phyloP scores from a whole-genome alignment of 345 rosid genomes.

The Turritis glabra region DNA sequence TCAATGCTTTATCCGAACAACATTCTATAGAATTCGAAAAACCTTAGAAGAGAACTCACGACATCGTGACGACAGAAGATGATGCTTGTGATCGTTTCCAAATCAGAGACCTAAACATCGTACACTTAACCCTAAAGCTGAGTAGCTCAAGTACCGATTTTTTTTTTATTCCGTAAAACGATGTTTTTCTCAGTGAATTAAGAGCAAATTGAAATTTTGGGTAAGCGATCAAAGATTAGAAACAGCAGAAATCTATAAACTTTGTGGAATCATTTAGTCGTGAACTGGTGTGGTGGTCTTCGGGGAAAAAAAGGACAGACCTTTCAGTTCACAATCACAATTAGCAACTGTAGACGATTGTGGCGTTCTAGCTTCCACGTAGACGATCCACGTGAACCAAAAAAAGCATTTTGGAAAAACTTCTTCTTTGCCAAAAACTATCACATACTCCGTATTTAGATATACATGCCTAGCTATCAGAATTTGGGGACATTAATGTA shows the following conservation, averaged over 20 bases:
- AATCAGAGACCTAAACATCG: slow-evolving; percentile 39
- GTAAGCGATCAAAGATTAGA: background rate
- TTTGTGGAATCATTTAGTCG: no score
- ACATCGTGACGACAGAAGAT: slow-evolving; percentile 31
- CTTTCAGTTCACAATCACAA: slow-evolving; percentile 10
- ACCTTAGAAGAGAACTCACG: slow-evolving; percentile 29
- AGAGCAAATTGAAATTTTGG: slow-evolving; percentile 10
- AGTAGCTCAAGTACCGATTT: background rate
- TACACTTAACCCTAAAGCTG: background rate
- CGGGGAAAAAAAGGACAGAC: background rate
- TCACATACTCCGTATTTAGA: no score
- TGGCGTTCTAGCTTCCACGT: slow-evolving; percentile 37
- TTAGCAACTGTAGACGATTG: slow-evolving; percentile 3
- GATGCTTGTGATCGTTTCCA: slow-evolving; percentile 33
- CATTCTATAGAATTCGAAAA: background rate
- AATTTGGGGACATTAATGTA: no score
- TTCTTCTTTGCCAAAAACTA: no score
- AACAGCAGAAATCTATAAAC: no score
- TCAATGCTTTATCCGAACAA: slow-evolving; percentile 14
- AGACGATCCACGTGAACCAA: slow-evolving; percentile 28
- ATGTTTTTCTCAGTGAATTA: no score
- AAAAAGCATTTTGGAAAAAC: no score
- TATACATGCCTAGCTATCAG: no score
- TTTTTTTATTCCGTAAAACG: no score
- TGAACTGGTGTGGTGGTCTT: no score